Evolutionary conservation across 2,329 filamentous ascomycete species (phyloP).

Genomic region (Monosporascus sp.): DNA sequence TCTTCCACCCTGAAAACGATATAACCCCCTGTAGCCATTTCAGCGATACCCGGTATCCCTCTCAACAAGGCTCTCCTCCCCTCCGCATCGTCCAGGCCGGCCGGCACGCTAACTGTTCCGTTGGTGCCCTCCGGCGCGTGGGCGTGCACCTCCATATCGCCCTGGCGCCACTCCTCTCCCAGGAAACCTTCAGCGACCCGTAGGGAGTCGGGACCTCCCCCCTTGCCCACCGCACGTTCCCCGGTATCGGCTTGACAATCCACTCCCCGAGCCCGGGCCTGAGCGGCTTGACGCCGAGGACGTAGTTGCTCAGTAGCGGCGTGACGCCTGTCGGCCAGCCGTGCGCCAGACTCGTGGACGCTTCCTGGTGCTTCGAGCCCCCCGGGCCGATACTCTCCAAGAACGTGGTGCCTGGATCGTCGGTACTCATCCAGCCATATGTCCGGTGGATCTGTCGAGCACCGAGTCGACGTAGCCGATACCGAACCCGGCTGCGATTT

Average conservation of each 20-base stretch:
- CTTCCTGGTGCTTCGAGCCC: slow-evolving; percentile 39
- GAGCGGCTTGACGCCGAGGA: slow-evolving; percentile 41
- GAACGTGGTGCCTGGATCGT: slow-evolving; percentile 41
- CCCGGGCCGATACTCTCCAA: slow-evolving; percentile 46
- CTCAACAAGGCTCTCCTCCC: neutral
- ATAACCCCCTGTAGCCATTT: neutral
- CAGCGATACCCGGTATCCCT: neutral
- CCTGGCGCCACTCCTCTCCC: slow-evolving; percentile 23
- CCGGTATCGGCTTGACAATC: slow-evolving; percentile 32
- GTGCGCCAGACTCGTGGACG: slow-evolving; percentile 44
- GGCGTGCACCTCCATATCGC: slow-evolving; percentile 24
- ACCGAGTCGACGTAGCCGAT: slow-evolving; percentile 29
- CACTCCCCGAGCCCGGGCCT: slow-evolving; percentile 39
- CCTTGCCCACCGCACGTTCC: slow-evolving; percentile 17
- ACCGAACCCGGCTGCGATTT: slow-evolving; percentile 43
- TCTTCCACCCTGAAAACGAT: neutral
- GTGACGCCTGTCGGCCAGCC: slow-evolving; percentile 48
- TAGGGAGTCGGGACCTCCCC: slow-evolving; percentile 36
- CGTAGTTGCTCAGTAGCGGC: slow-evolving; percentile 38
- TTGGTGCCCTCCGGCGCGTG: slow-evolving; percentile 24
- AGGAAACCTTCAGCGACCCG: slow-evolving; percentile 33
- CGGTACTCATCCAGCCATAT: slow-evolving; percentile 44
- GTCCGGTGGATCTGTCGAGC: slow-evolving; percentile 41
- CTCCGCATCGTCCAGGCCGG: neutral
- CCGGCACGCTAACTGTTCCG: slow-evolving; percentile 22